A percentile compares a stretch with the other conserved stretches of the same genome.
Conservation (phyloP, 345 rosid species). For the Gossypium australe region DNA sequence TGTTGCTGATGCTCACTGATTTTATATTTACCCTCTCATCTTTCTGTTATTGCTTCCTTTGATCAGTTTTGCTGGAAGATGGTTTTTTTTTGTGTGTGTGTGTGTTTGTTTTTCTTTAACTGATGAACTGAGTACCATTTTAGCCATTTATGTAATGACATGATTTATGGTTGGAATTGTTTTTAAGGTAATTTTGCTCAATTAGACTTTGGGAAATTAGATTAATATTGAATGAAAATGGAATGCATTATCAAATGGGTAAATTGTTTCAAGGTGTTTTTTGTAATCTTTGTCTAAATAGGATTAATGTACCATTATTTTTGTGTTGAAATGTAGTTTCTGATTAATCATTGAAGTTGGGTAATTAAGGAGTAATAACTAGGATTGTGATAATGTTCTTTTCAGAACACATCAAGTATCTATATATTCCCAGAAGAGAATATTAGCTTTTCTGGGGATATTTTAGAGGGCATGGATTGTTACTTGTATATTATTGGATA, state of each 20-base stretch:
- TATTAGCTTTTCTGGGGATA: background rate
- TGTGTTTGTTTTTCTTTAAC: background rate
- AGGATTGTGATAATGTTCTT: background rate
- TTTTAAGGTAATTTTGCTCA: background rate
- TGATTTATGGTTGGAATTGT: background rate
- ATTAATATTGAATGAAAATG: constrained; percentile 5
- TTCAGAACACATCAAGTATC: no score
- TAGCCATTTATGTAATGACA: background rate
- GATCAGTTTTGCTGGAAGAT: background rate
- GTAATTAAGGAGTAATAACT: no score
- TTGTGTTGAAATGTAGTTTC: constrained; percentile 1
- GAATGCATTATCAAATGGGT: background rate
- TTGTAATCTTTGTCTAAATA: constrained; percentile 3
- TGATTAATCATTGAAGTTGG: background rate
- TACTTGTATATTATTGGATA: background rate
- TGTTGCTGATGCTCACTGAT: background rate
- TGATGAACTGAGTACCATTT: background rate
- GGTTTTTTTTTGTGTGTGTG: background rate
- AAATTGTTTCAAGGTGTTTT: background rate
- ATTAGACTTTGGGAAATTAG: background rate
- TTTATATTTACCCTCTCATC: background rate
- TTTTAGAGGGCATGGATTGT: background rate
- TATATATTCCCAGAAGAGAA: background rate
- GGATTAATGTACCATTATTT: background rate
- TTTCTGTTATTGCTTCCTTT: background rate